These are phyloP conservation scores for Darksidea phi DNA, from an alignment of 495 filamentous ascomycete species.

Conservation along the genomic window DNA sequence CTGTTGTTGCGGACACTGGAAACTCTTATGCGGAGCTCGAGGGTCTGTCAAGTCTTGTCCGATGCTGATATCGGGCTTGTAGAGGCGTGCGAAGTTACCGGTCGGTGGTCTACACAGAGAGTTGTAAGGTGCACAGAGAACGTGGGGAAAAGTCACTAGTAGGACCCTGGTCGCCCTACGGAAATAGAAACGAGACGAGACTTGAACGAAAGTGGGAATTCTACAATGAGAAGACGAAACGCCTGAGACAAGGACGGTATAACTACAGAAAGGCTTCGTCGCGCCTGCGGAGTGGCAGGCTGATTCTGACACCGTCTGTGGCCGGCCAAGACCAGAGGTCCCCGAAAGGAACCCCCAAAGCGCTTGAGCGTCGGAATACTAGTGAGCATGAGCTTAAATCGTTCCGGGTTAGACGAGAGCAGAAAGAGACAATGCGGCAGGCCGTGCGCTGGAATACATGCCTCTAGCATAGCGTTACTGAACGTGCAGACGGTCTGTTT, in stretches of 20 bases:
- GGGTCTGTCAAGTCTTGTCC: slow-evolving; percentile 16
- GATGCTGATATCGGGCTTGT: slow-evolving; percentile 8
- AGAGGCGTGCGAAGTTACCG: slow-evolving; percentile 1
- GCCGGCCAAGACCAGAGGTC: slow-evolving; percentile 29
- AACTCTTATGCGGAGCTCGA: slow-evolving; percentile 16
- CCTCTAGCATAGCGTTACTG: neutral
- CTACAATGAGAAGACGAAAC: slow-evolving; percentile 14
- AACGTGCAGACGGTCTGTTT: neutral
- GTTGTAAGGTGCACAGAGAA: slow-evolving; percentile 13
- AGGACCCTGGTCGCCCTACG: neutral
- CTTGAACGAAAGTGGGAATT: slow-evolving; percentile 1
- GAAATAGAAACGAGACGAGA: slow-evolving; percentile 16
- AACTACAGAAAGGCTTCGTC: slow-evolving; percentile 14
- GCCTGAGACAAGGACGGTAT: slow-evolving; percentile 9
- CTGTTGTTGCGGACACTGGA: neutral
- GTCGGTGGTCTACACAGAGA: slow-evolving; percentile 3
- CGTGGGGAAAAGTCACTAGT: slow-evolving; percentile 7
- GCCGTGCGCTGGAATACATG: neutral
- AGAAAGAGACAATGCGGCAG: neutral
- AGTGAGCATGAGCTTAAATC: slow-evolving; percentile 4
- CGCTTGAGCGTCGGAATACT: neutral
- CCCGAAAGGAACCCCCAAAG: slow-evolving; percentile 18
- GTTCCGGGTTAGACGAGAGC: neutral
- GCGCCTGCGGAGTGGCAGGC: slow-evolving; percentile 13
- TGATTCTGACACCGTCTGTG: slow-evolving; percentile 19